A percentile compares a stretch with the other conserved stretches of the same genome.
Conservation (phyloP, 495 filamentous ascomycete species). For the Patellaria atrata region DNA sequence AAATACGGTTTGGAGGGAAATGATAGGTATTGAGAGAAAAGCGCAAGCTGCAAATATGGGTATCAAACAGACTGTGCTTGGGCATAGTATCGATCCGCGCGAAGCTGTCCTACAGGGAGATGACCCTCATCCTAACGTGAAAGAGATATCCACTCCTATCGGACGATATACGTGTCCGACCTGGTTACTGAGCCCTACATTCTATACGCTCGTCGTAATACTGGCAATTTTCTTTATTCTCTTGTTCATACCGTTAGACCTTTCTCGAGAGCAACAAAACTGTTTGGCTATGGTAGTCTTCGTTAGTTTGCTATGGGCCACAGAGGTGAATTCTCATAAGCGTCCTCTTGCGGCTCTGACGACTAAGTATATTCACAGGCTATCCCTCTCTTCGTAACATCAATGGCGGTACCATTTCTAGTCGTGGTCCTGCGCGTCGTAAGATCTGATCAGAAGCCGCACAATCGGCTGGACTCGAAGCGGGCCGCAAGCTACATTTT, state of each 20-base stretch:
- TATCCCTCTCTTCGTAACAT: slow-evolving; percentile 94
- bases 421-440: slow-evolving; percentile 78
- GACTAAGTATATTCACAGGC: slow-evolving; percentile 40
- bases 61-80: slow-evolving; percentile 60
- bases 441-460: slow-evolving; percentile 53
- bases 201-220: slow-evolving; percentile 60
- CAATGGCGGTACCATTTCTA: slow-evolving; percentile 83
- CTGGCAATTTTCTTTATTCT: slow-evolving; percentile 57
- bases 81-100: slow-evolving; percentile 52
- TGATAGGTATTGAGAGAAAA: slow-evolving; percentile 95
- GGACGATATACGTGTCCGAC: slow-evolving; percentile 58
- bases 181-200: slow-evolving; percentile 73
- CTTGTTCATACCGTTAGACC: slow-evolving; percentile 61
- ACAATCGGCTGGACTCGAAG: slow-evolving; percentile 55
- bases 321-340: slow-evolving; percentile 52
- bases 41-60: slow-evolving; percentile 91
- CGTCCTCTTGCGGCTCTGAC: slow-evolving; percentile 4
- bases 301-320: slow-evolving; percentile 91
- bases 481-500: slow-evolving; percentile 71
- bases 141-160: slow-evolving; percentile 65
- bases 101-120: slow-evolving; percentile 73
- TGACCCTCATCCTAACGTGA: slow-evolving; percentile 41
- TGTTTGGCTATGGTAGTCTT: slow-evolving; percentile 89
- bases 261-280: slow-evolving; percentile 80
- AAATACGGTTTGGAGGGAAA: slow-evolving; percentile 97